Conservation (phyloP, 208 protist species). For the Trichomonas gallinae region DNA sequence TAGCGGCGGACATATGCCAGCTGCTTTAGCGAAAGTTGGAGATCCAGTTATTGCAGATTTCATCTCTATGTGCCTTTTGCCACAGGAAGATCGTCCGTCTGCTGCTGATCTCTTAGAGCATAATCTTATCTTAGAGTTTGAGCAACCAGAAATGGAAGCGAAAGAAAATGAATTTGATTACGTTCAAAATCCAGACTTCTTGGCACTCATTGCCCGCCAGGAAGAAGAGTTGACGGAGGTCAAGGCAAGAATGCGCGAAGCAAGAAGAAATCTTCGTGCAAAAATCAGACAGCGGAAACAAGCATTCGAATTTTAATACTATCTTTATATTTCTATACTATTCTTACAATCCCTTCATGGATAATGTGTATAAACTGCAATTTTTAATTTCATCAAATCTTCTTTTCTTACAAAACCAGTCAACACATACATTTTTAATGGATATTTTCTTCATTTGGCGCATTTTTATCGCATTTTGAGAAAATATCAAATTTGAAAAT, state of each 20-base stretch:
- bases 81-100: background rate
- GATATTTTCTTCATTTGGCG: too few relatives aligned
- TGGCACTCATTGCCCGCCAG: background rate
- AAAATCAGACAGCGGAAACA: background rate
- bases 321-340: background rate
- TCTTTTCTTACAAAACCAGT: too few relatives aligned
- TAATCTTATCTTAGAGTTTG: background rate
- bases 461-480: too few relatives aligned
- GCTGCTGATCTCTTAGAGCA: constrained; percentile 1
- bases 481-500: too few relatives aligned
- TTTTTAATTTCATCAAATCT: too few relatives aligned
- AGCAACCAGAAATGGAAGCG: background rate
- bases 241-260: background rate
- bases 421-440: too few relatives aligned
- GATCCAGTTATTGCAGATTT: background rate
- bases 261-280: background rate
- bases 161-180: background rate
- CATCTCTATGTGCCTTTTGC: background rate
- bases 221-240: background rate
- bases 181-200: background rate
- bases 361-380: background rate
- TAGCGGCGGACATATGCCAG: background rate
- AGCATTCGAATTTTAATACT: background rate
- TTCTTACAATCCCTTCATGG: background rate
- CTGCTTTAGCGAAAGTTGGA: background rate